Base-by-base conservation (phyloP, 2,329 filamentous ascomycete species). In the Talaromyces sp. region DNA sequence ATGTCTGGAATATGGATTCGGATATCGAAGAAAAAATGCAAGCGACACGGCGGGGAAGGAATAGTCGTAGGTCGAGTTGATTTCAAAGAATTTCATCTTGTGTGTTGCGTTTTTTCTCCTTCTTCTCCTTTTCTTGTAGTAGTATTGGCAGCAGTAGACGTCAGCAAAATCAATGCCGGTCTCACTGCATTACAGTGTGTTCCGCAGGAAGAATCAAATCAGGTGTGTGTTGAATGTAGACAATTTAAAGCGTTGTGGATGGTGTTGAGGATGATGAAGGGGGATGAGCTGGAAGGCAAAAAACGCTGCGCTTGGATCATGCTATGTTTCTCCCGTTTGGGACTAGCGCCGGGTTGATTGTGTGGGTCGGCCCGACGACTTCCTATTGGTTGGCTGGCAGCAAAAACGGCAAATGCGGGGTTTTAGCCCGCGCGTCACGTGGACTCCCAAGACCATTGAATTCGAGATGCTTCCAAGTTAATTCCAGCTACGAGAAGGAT, bases 21-120 rank as follows among this genome's bases (percentile, higher is more conserved):
- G 86, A 69, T 88, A 88, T 68, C 86, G 86, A 59, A 88, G 82
- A 75, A 88, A 88, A 77, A 88, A 88, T 72, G 86, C 86, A 63
- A 88, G 81, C 55, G 85, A 85, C 60, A 88, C 86, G 69, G 85
- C 84, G 63, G 84, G 81, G 73, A 88, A 88, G 66, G 84, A 82
- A 73, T 88, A 88, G 71, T 85, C 81, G 77, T 88, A 88, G 68
- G 79, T 83, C 74, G 84, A 86, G 67, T 78, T 79, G 67, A 76
- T 80, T 68, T 82, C 80, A 68, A 81, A 82, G 72, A 82, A 80
- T 70, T 82, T 82, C 78, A 82, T 81, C 59, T 69, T 80, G 49
- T 32, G 13, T 53, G 25, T 36, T 33, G 55, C 17, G 17, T 52
- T 42, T 32, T 55, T 55, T 62, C 30, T 36, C 58, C 39, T 52